Percentiles rank a stretch among this genome's conserved stretches.
Evolutionary conservation across 108 stramenopile genomes (phyloP).

Genomic region (Cyclotella atomus): DNA sequence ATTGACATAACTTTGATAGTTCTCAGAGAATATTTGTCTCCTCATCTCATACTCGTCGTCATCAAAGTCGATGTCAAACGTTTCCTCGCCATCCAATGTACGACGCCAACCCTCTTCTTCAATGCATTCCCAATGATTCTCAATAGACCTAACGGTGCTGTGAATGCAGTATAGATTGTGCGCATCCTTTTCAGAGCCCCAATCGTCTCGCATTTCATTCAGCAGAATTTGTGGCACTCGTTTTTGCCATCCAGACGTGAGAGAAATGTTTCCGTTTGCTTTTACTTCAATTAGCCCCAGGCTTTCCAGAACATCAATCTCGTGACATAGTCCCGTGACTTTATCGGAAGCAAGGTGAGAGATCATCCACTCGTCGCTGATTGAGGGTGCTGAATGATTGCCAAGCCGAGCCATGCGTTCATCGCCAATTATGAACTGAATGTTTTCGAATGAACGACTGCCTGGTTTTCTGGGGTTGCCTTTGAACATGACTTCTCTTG

Average conservation of each 20-base stretch:
- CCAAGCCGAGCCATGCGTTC: conserved; percentile 31
- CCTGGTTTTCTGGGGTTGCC: conserved; percentile 68
- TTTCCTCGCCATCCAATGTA: conserved; percentile 41
- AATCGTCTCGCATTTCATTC: conserved; percentile 66
- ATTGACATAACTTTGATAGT: conserved; percentile 47
- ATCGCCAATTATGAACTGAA: conserved; percentile 53
- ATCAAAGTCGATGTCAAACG: conserved; percentile 65
- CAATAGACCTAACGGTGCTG: conserved; percentile 29
- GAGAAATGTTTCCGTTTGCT: conserved; percentile 32
- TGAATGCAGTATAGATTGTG: conserved; percentile 54
- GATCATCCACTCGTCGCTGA: conserved; percentile 53
- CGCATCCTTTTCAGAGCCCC: conserved; percentile 58
- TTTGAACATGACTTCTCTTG: conserved; percentile 54
- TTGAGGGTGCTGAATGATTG: background rate
- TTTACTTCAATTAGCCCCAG: conserved; percentile 57
- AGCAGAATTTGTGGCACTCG: conserved; percentile 65
- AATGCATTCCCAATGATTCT: conserved; percentile 45
- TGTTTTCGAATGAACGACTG: conserved; percentile 64
- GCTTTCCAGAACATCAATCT: conserved; percentile 57
- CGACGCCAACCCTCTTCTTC: conserved; percentile 52
- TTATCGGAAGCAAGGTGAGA: conserved; percentile 55
- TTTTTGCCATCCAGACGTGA: conserved; percentile 62
- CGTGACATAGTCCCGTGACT: conserved; percentile 69
- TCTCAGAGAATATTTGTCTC: conserved; percentile 65
- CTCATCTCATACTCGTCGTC: conserved; percentile 66